A percentile compares a stretch with the other conserved stretches of the same genome.
Conservation (phyloP, 805 yeast genomes). For the Candida insectorum region DNA sequence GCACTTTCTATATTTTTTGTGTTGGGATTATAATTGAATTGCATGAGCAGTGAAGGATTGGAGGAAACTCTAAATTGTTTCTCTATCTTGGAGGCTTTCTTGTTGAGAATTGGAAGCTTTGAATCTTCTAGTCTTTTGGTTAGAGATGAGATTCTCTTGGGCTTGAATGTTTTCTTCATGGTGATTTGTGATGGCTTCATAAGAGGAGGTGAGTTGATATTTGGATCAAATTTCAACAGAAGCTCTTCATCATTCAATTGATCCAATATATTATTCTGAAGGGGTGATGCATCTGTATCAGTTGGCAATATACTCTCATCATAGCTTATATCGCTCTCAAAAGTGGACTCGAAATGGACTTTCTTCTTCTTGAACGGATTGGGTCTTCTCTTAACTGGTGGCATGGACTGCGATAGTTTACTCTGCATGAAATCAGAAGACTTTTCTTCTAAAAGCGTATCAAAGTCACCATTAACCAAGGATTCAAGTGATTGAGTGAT, state of each 20-base stretch:
- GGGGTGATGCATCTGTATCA: conserved; percentile 28
- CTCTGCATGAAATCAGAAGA: conserved; percentile 29
- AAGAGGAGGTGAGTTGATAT: conserved; percentile 27
- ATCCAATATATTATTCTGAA: conserved; percentile 21
- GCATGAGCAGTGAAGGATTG: conserved; percentile 17
- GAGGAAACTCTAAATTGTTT: conserved; percentile 2
- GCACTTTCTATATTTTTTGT: conserved; percentile 18
- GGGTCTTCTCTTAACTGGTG: too few relatives aligned
- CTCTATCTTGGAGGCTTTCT: conserved; percentile 21
- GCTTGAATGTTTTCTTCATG: conserved; percentile 7
- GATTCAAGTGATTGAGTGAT: conserved; percentile 12
- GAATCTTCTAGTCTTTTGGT: conserved; percentile 14
- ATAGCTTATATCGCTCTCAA: conserved; percentile 31
- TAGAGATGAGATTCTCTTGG: conserved; percentile 12
- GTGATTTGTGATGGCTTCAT: conserved; percentile 4
- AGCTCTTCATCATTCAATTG: conserved; percentile 23
- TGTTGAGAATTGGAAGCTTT: conserved; percentile 31
- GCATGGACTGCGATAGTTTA: too few relatives aligned
- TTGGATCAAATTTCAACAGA: conserved; percentile 24
- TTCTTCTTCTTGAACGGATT: conserved; percentile 23
- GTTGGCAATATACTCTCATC: conserved; percentile 17
- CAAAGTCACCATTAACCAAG: conserved; percentile 34
- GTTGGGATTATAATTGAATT: conserved; percentile 11
- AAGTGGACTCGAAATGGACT: conserved; percentile 39
- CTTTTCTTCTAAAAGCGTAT: conserved; percentile 26